Percentiles rank a stretch among this genome's conserved stretches.
Evolutionary conservation across 2,329 filamentous ascomycete species (phyloP).

Genomic region (Kalmusia sp.): DNA sequence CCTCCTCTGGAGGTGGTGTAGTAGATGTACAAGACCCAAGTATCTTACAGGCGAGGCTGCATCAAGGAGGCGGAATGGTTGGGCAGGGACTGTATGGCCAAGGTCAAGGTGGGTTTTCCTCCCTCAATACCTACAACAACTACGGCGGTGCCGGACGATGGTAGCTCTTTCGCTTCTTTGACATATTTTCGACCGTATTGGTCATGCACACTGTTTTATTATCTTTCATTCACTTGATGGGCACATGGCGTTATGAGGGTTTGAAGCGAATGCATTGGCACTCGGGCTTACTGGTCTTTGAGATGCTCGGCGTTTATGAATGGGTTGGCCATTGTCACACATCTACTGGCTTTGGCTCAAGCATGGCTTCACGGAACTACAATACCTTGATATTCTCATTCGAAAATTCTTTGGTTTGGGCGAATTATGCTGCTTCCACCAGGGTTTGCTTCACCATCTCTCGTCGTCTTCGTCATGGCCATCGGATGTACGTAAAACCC

Average conservation of each 20-base stretch:
- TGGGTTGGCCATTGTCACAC: constrained; percentile 34
- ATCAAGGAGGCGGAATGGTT: constrained; percentile 81
- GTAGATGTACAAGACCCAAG: constrained; percentile 99
- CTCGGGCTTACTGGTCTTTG: constrained; percentile 38
- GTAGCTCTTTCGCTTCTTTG: constrained; percentile 42
- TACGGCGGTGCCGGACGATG: constrained; percentile 48
- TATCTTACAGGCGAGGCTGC: constrained; percentile 97
- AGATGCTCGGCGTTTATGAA: constrained; percentile 48
- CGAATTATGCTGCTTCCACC: constrained; percentile 42
- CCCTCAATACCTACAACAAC: constrained; percentile 75
- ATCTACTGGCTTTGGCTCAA: constrained; percentile 34
- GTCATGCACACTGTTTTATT: constrained; percentile 42
- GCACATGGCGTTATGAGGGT: constrained; percentile 46
- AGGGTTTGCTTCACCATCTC: constrained; percentile 46
- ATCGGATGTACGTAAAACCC: constrained; percentile 54
- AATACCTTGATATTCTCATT: constrained; percentile 39
- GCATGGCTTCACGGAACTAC: constrained; percentile 41
- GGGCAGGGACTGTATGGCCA: constrained; percentile 91
- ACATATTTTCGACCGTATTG: constrained; percentile 35
- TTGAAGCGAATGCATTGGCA: constrained; percentile 49
- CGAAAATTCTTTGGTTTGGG: constrained; percentile 35
- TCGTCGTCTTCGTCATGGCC: constrained; percentile 55
- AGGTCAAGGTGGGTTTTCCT: constrained; percentile 89
- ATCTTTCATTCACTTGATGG: constrained; percentile 36
- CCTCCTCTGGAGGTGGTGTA: constrained; percentile 99